Base-by-base conservation (phyloP, 1,284 basidiomycete species). In the Boletus sp. region DNA sequence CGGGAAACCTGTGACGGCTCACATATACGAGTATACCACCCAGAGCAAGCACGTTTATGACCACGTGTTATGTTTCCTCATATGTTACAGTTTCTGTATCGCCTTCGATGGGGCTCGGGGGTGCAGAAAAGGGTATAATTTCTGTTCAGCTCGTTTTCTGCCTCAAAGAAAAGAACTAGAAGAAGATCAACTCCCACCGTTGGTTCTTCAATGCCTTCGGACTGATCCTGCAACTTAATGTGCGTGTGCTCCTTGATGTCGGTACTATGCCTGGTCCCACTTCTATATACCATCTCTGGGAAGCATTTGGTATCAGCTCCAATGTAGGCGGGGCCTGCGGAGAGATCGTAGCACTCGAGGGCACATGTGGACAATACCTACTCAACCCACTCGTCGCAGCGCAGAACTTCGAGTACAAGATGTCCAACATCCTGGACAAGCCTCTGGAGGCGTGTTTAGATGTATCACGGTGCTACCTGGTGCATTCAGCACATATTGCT, bases 361-460 rank as follows among this genome's bases (percentile, higher is more conserved):
- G 94, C 50, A 91, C 88, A 76, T 92, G 83, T 68, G 90, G 89
- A 52, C 77, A 78, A 71, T 90, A 91, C 72, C 80, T 95, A 59
- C 71, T 93, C 67, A 97, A 93, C 70, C 95, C 95, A 0, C 80
- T 95, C 1, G 90, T 92, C 23, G 94, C 94, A 8, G 93, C 94
- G 21, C 94, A 96, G 79, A 95, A 96, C 74, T 96, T 96, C 65
- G 95, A 97, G 78, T 98, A 98, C 80, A 97, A 97, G 83, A 96
- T 97, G 91, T 91, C 88, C 53, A 96, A 95, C 71, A 95, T 96
- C 65, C 74, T 95, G 61, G 94, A 95, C 70, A 97, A 96, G 74
- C 94, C 95, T 9, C 75, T 97, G 74, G 90, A 92, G 67, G 84
- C 30, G 80, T 95, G 25, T 95, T 97, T 75, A 95, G 95, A 11